Conservation (phyloP, 139 green algal species). For the Tetraselmis striata region DNA sequence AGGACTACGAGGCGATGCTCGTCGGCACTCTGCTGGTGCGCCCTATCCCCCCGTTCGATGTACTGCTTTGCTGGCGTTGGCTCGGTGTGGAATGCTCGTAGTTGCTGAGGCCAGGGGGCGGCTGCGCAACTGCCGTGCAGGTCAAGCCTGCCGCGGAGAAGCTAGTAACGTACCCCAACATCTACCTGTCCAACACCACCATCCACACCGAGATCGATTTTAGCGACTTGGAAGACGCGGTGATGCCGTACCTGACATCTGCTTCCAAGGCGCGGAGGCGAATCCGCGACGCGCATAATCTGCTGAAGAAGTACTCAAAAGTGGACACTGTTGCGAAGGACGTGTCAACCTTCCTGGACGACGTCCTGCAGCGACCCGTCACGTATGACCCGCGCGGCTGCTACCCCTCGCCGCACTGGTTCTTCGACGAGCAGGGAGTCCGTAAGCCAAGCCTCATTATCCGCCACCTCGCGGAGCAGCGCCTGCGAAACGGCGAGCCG, state of each 20-base stretch:
- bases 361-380: background rate
- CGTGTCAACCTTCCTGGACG: background rate
- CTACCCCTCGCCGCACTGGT: background rate
- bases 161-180: background rate
- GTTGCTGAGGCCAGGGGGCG: too few species aligned
- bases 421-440: background rate
- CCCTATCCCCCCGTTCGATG: too few species aligned
- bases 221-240: background rate
- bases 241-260: background rate
- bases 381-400: background rate
- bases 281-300: background rate
- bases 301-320: background rate
- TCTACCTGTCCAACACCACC: background rate
- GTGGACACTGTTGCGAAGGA: background rate
- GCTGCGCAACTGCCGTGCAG: background rate
- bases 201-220: background rate
- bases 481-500: background rate
- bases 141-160: background rate
- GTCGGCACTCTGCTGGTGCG: background rate
- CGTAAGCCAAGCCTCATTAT: background rate
- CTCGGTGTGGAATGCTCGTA: too few species aligned
- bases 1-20: background rate
- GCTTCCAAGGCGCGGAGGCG: background rate
- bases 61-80: too few species aligned
- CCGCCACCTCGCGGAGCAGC: background rate